Percentiles rank a stretch among this genome's conserved stretches.
phyloP scores from a whole-genome alignment of 495 filamentous ascomycete species.

The Podospora pseudoanserina region DNA sequence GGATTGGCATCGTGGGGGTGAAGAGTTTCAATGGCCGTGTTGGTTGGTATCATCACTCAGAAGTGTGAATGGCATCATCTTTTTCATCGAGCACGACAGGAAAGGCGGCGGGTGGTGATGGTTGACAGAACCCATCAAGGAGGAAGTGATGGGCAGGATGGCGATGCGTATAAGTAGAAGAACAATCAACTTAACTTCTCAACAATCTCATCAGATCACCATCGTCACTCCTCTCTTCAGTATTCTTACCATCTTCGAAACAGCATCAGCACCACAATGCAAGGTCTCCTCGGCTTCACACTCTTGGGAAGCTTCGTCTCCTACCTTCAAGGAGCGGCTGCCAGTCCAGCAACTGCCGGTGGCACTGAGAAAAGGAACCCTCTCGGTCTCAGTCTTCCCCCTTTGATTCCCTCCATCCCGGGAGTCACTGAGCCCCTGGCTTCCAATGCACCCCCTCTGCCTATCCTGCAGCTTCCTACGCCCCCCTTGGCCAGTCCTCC shows the following conservation, averaged over 20 bases:
- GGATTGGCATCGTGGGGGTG: conserved; percentile 10
- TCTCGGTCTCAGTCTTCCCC: conserved; percentile 25
- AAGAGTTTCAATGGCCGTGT: not conserved
- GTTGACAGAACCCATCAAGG: not conserved
- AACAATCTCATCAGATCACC: conserved; percentile 12
- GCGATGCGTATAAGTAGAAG: conserved; percentile 18
- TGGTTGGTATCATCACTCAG: not conserved
- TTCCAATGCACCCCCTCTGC: conserved; percentile 49
- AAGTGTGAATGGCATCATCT: conserved; percentile 22
- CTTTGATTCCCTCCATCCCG: conserved; percentile 55
- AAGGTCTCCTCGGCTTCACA: conserved; percentile 20
- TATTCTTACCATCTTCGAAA: not conserved
- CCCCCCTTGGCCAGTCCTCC: conserved; percentile 54
- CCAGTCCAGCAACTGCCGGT: conserved; percentile 15
- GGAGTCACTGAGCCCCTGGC: conserved; percentile 55
- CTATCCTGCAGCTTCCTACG: conserved; percentile 57
- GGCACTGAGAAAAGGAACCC: conserved; percentile 11
- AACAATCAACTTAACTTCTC: conserved; percentile 13
- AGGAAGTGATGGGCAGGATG: not conserved
- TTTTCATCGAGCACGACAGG: conserved; percentile 20
- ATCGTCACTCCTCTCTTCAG: conserved; percentile 10
- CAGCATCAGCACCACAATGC: not conserved
- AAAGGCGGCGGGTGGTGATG: not conserved
- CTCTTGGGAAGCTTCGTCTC: conserved; percentile 24
- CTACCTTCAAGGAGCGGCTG: conserved; percentile 15